Percentiles rank a stretch among this genome's conserved stretches.
phyloP scores from a whole-genome alignment of 352 stramenopile species.

The Pythium aphanidermatum region DNA sequence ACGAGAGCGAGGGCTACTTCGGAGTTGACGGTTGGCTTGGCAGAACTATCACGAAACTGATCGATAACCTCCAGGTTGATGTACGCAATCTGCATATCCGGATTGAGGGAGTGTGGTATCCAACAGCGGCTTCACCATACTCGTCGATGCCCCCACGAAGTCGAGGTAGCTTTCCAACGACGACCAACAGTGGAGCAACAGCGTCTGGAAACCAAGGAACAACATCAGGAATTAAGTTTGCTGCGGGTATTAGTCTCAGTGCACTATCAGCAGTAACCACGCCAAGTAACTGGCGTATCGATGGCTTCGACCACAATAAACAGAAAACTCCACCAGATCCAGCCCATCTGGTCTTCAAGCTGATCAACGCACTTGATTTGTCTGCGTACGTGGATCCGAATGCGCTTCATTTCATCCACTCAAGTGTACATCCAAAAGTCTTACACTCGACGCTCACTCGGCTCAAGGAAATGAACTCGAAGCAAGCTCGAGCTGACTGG shows the following conservation, averaged over 20 bases:
- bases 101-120: constrained; percentile 71
- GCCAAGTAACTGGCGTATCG: constrained; percentile 77
- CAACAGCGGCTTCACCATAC: constrained; percentile 24
- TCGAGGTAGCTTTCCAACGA: constrained; percentile 16
- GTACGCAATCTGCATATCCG: constrained; percentile 84
- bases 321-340: constrained; percentile 20
- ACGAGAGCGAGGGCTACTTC: constrained; percentile 85
- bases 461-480: constrained; percentile 81
- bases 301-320: constrained; percentile 52
- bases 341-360: constrained; percentile 77
- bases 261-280: constrained; percentile 84
- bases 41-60: constrained; percentile 85
- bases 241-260: constrained; percentile 68
- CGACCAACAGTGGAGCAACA: constrained; percentile 3
- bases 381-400: constrained; percentile 85
- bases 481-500: constrained; percentile 52
- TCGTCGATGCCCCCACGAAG: constrained; percentile 18
- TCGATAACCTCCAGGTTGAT: constrained; percentile 88
- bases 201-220: not conserved
- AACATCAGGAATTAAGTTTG: constrained; percentile 45
- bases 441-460: constrained; percentile 66
- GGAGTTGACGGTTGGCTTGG: constrained; percentile 85
- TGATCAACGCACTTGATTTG: constrained; percentile 82
- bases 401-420: constrained; percentile 85
- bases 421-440: constrained; percentile 66